Base-by-base conservation (phyloP, 2,329 filamentous ascomycete species). In the Curvularia lunata region DNA sequence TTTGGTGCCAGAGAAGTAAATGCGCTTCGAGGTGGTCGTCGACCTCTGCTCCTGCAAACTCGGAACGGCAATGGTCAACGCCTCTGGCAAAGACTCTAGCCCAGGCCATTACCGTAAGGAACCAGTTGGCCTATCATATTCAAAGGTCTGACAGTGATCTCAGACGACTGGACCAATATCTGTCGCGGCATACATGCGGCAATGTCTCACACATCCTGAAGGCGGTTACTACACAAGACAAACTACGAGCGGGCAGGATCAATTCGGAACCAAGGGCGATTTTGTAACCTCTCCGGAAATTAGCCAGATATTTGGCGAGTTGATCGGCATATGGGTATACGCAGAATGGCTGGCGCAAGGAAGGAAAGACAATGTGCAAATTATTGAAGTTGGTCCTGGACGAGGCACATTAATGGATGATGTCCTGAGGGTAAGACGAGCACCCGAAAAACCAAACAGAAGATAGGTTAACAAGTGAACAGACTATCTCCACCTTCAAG, bases 281-380 rank as follows among this genome's bases (percentile, higher is more conserved):
- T 99, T 99, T 73, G 89, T 98, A 50, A 99, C 95, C 0, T 97
- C 93, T 0, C 95, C 95, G 0, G 95, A 99, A 78, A 98, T 99
- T 68, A 97, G 93, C 0, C 95, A 98, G 75, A 85, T 98, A 12
- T 99, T 99, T 78, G 95, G 95, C 23, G 95, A 99, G 79, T 83
- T 99, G 27, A 83, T 98, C 55, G 95, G 92, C 4, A 86, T 99
- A 67, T 99, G 95, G 95, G 88, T 97, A 61, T 89, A 98, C 50
- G 88, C 94, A 41, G 95, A 99, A 82, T 99, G 95, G 94, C 91
- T 98, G 76, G 89, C 90, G 40, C 95, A 99, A 76, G 93, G 92
- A 16, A 84, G 84, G 59, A 86, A 81, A 59, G 82, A 84, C 28
- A 91, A 91, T 25, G 88, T 97, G 16, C 90, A 97, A 74, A 82